Percentiles rank a stretch among this genome's conserved stretches.
Evolutionary conservation across 768 basidiomycete genomes (phyloP).

Genomic region (Panellus pusillus): DNA sequence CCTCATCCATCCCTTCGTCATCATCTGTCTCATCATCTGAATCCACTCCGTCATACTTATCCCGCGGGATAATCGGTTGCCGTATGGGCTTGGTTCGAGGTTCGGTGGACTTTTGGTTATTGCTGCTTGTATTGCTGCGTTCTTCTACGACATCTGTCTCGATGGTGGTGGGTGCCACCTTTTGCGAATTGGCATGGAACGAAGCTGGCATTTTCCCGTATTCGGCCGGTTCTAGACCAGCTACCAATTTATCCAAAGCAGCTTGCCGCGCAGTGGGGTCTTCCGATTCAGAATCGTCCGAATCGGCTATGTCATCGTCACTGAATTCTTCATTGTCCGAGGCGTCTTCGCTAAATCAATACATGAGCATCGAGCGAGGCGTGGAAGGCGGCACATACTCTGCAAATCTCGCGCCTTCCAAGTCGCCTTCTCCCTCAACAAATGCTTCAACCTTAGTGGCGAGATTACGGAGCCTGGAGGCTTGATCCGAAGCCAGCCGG

Average conservation of each 20-base stretch:
- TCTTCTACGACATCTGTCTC: conserved; percentile 43
- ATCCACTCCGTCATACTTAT: conserved; percentile 89
- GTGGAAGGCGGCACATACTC: conserved; percentile 61
- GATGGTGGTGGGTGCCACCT: conserved; percentile 48
- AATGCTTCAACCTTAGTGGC: conserved; percentile 89
- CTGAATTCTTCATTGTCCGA: conserved; percentile 64
- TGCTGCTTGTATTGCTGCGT: neutral
- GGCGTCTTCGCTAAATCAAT: conserved; percentile 47
- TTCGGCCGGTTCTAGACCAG: conserved; percentile 74
- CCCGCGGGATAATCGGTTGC: conserved; percentile 77
- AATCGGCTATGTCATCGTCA: conserved; percentile 46
- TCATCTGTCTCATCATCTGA: conserved; percentile 87
- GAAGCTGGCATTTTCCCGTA: conserved; percentile 87
- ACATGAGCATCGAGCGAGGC: conserved; percentile 3
- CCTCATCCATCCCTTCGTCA: conserved; percentile 55
- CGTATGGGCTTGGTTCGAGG: conserved; percentile 51
- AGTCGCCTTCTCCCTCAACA: conserved; percentile 83
- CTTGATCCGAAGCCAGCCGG: conserved; percentile 60
- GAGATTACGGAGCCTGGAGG: conserved; percentile 67
- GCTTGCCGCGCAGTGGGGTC: conserved; percentile 48
- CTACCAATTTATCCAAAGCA: conserved; percentile 80
- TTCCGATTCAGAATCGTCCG: conserved; percentile 41
- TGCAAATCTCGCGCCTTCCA: conserved; percentile 86
- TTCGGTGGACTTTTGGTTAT: conserved; percentile 21
- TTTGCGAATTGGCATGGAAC: conserved; percentile 70